phyloP scores from a whole-genome alignment of 768 basidiomycete species.

The Kondoa malvinella region DNA sequence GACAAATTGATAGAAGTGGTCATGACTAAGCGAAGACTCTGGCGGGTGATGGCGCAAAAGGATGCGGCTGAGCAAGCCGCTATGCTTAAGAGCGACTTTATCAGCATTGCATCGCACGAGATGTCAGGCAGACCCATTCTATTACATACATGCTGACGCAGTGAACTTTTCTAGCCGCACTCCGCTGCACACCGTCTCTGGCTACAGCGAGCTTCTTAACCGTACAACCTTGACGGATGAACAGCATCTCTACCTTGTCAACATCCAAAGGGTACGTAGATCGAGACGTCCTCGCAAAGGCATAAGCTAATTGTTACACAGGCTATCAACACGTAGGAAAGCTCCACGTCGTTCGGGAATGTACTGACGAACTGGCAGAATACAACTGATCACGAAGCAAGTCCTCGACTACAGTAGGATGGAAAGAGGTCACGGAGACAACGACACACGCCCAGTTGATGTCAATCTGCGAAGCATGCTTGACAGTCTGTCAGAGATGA shows the following conservation, averaged over 20 bases:
- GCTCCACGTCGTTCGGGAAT: too few relatives aligned
- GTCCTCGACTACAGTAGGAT: slow-evolving; percentile 4
- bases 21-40: neutral
- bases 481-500: neutral
- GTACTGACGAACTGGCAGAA: too few relatives aligned
- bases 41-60: slow-evolving; percentile 5
- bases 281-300: neutral
- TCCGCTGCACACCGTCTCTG: slow-evolving; percentile 5
- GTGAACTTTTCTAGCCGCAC: slow-evolving; percentile 3
- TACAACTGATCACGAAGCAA: slow-evolving; percentile 5
- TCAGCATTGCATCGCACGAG: slow-evolving; percentile 6
- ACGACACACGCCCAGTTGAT: neutral
- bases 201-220: neutral
- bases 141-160: too few relatives aligned
- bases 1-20: slow-evolving; percentile 2
- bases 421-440: neutral
- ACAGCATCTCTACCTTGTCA: neutral
- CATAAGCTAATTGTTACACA: neutral
- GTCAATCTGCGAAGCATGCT: neutral
- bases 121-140: neutral
- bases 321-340: neutral
- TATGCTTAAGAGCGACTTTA: neutral
- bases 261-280: neutral
- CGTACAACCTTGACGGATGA: neutral
- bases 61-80: slow-evolving; percentile 1